Evolutionary conservation across 2,329 filamentous ascomycete genomes (phyloP).

Genomic region (Lasiodiplodia gonubiensis): DNA sequence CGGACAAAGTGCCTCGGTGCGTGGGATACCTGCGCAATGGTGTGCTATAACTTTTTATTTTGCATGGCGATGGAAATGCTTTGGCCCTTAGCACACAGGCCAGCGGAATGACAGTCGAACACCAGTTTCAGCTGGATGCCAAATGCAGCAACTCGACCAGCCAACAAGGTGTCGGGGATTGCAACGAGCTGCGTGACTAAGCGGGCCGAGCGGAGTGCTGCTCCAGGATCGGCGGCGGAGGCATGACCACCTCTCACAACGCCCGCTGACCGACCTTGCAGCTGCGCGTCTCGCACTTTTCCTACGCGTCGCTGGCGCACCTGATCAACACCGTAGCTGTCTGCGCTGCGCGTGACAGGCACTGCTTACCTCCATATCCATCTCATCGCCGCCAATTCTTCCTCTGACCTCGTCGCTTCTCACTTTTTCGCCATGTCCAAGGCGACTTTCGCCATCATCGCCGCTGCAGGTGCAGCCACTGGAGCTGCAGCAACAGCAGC

Average conservation of each 20-base stretch:
- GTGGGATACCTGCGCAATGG: slow-evolving; percentile 6
- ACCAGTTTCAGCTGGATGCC: slow-evolving; percentile 14
- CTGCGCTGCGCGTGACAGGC: slow-evolving; percentile 21
- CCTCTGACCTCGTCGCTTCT: neutral
- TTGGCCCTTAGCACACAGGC: slow-evolving; percentile 2
- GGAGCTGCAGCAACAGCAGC: slow-evolving; percentile 57
- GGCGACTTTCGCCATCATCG: slow-evolving; percentile 56
- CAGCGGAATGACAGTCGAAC: slow-evolving; percentile 10
- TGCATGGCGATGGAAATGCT: slow-evolving; percentile 21
- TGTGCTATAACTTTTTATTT: neutral
- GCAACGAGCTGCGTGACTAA: slow-evolving; percentile 19
- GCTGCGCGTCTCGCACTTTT: slow-evolving; percentile 22
- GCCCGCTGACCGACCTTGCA: slow-evolving; percentile 15
- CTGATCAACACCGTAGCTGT: slow-evolving; percentile 12
- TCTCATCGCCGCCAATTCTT: neutral
- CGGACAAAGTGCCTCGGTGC: neutral
- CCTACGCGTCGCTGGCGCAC: slow-evolving; percentile 23
- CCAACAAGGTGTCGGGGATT: slow-evolving; percentile 24
- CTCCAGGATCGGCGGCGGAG: slow-evolving; percentile 18
- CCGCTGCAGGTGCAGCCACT: slow-evolving; percentile 54
- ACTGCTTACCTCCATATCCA: neutral
- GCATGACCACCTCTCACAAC: slow-evolving; percentile 20
- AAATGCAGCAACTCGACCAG: slow-evolving; percentile 8
- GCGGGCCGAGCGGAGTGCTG: slow-evolving; percentile 10
- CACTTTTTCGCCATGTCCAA: slow-evolving; percentile 52